phyloP scores from a whole-genome alignment of 768 basidiomycete genomes.

The Goffeauzyma gilvescens region DNA sequence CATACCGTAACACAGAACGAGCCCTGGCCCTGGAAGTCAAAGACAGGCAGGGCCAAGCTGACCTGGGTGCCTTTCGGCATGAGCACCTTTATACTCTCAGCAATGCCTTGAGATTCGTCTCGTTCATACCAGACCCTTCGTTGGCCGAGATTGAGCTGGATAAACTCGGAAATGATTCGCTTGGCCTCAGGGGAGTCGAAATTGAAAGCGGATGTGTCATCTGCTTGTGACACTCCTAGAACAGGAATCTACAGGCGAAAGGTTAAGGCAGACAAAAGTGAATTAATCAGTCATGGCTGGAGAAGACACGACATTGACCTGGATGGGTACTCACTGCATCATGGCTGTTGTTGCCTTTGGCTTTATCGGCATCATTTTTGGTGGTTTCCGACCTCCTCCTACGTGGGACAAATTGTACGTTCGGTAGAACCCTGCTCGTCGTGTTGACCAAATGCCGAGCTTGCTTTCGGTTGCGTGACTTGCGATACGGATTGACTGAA shows the following conservation, averaged over 20 bases:
- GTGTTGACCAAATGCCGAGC: too few relatives aligned
- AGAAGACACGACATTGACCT: too few relatives aligned
- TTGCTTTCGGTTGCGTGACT: too few relatives aligned
- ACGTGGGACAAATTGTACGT: too few relatives aligned
- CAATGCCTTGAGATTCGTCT: slow-evolving; percentile 21
- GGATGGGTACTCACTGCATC: too few relatives aligned
- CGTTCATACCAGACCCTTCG: slow-evolving; percentile 26
- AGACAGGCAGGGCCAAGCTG: slow-evolving; percentile 26
- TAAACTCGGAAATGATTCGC: slow-evolving; percentile 27
- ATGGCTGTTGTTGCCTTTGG: too few relatives aligned
- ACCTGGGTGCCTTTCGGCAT: slow-evolving; percentile 6
- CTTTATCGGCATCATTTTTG: too few relatives aligned
- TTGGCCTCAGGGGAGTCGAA: slow-evolving; percentile 19
- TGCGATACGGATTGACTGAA: too few relatives aligned
- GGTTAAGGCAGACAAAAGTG: too few relatives aligned
- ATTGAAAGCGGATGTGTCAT: slow-evolving; percentile 23
- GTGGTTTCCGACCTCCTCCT: too few relatives aligned
- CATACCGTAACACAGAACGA: slow-evolving; percentile 27
- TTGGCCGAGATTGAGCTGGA: slow-evolving; percentile 24
- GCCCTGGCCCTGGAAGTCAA: slow-evolving; percentile 26
- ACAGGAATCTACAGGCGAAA: slow-evolving; percentile 27
- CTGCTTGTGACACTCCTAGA: slow-evolving; percentile 17
- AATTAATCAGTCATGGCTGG: too few relatives aligned
- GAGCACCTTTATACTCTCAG: slow-evolving; percentile 6
- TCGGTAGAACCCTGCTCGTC: too few relatives aligned